Conservation (phyloP, 2,329 filamentous ascomycete genomes). For the Periconia macrospinosa region DNA sequence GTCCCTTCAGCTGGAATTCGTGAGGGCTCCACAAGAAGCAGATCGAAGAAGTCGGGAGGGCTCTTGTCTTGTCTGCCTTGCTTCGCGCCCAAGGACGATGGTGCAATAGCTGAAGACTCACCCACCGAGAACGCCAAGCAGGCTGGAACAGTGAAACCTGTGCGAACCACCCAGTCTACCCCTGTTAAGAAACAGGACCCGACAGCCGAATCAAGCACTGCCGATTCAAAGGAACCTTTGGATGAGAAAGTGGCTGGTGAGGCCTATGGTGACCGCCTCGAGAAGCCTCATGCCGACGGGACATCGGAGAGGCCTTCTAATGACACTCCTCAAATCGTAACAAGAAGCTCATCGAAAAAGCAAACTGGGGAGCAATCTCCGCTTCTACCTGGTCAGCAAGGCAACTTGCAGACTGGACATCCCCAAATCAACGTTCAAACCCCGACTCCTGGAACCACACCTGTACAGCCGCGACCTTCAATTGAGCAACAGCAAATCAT, state of each 20-base stretch:
- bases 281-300: constrained; percentile 26
- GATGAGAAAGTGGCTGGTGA: constrained; percentile 47
- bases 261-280: constrained; percentile 19
- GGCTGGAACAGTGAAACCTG: constrained; percentile 39
- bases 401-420: constrained; percentile 33
- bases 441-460: constrained; percentile 48
- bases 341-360: constrained; percentile 36
- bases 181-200: constrained; percentile 46
- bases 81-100: constrained; percentile 66
- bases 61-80: constrained; percentile 63
- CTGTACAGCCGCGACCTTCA: constrained; percentile 35
- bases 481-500: constrained; percentile 47
- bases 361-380: constrained; percentile 34
- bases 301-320: constrained; percentile 27
- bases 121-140: constrained; percentile 52
- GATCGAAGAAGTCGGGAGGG: constrained; percentile 46
- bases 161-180: constrained; percentile 54
- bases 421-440: constrained; percentile 48
- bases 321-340: constrained; percentile 30
- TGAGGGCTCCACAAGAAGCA: constrained; percentile 39
- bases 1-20: constrained; percentile 31
- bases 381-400: constrained; percentile 31
- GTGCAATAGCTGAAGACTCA: constrained; percentile 41
- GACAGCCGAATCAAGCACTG: constrained; percentile 47
- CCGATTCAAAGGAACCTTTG: constrained; percentile 48